Percentiles rank a stretch among this genome's conserved stretches.
These are phyloP conservation scores for Lonicera japonica DNA, from an alignment of 129 eudicot genomes.

Conservation along the genomic window DNA sequence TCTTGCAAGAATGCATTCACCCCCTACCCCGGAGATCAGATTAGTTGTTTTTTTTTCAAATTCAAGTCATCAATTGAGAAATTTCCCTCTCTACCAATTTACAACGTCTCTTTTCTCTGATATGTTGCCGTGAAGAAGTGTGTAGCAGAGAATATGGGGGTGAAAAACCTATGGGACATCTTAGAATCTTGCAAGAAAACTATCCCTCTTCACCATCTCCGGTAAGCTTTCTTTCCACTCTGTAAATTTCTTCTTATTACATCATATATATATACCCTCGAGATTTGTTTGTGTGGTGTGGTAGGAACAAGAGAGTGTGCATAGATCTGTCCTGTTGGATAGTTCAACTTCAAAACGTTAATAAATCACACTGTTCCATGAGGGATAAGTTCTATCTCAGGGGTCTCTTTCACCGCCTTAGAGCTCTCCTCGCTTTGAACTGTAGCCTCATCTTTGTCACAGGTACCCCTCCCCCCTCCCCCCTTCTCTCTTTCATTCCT, in stretches of 20 bases:
- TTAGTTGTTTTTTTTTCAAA: too few relatives aligned
- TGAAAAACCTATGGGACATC: slow-evolving; percentile 83
- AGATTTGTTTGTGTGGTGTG: not conserved
- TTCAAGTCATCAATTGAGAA: too few relatives aligned
- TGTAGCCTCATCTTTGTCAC: slow-evolving; percentile 82
- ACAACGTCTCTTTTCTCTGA: too few relatives aligned
- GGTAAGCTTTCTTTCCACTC: slow-evolving; percentile 33
- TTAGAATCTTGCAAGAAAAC: slow-evolving; percentile 95
- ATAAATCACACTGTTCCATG: slow-evolving; percentile 50
- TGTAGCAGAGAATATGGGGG: slow-evolving; percentile 51
- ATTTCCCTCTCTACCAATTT: too few relatives aligned
- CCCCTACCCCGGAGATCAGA: too few relatives aligned
- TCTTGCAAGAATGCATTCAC: too few relatives aligned
- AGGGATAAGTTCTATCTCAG: slow-evolving; percentile 73
- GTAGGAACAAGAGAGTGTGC: slow-evolving; percentile 91
- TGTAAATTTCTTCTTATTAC: not conserved
- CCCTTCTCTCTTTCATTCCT: not conserved
- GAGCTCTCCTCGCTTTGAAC: slow-evolving; percentile 88
- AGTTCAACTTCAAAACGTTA: slow-evolving; percentile 72
- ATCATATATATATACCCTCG: not conserved
- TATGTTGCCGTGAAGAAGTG: too few relatives aligned
- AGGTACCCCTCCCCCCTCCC: too few relatives aligned
- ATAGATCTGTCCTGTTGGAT: slow-evolving; percentile 98
- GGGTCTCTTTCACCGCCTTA: slow-evolving; percentile 84
- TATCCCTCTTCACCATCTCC: slow-evolving; percentile 88